These are phyloP conservation scores for Suaeda aralocaspica DNA, from an alignment of 148 eudicot species.

Conservation along the genomic window DNA sequence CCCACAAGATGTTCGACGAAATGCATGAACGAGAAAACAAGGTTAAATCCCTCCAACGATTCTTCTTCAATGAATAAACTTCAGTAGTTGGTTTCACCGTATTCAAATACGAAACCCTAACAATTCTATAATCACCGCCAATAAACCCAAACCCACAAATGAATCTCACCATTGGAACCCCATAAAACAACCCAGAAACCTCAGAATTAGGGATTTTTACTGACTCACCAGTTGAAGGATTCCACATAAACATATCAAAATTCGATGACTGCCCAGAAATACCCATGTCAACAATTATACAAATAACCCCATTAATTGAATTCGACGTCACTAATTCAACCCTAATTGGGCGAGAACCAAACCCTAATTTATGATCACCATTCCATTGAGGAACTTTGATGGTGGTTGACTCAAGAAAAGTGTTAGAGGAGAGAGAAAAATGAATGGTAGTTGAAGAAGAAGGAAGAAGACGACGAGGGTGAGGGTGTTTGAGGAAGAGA, in stretches of 20 bases:
- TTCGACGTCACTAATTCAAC: conserved; percentile 18
- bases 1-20: conserved; percentile 30
- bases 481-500: conserved; percentile 25
- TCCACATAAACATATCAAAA: conserved; percentile 25
- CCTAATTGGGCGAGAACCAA: not conserved
- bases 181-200: conserved; percentile 21
- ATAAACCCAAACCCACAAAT: conserved; percentile 20
- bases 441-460: not conserved
- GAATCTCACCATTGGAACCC: conserved; percentile 24
- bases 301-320: conserved; percentile 24
- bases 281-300: conserved; percentile 20
- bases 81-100: not conserved
- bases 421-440: conserved; percentile 11
- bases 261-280: not conserved
- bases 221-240: conserved; percentile 14
- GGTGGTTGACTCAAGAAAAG: not conserved
- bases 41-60: conserved; percentile 18
- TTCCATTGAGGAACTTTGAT: not conserved
- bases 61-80: conserved; percentile 18
- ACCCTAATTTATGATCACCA: not conserved
- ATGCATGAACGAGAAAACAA: conserved; percentile 17
- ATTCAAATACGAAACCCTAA: conserved; percentile 20
- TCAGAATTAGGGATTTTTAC: conserved; percentile 17
- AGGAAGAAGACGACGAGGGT: conserved; percentile 5
- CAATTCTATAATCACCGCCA: conserved; percentile 22